These are phyloP conservation scores for Posidonia australis DNA, from an alignment of 106 monocot genomes.

Conservation along the genomic window DNA sequence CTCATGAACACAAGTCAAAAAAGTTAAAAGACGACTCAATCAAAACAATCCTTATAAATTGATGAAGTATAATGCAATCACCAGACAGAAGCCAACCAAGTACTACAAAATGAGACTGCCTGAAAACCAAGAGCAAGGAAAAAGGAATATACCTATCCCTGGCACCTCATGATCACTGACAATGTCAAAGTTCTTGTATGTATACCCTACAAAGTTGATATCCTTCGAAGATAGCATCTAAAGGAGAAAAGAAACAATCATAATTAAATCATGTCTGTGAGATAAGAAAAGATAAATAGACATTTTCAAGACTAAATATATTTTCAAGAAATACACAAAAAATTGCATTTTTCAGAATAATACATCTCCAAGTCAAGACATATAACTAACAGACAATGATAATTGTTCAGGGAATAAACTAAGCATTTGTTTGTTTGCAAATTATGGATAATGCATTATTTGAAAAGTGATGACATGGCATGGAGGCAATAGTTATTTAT, in stretches of 20 bases:
- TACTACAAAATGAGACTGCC: neutral
- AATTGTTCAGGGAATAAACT: neutral
- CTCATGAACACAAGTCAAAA: neutral
- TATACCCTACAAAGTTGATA: slow-evolving; percentile 67
- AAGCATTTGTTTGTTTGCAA: too few relatives aligned
- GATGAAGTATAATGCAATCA: too few relatives aligned
- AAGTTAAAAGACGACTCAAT: neutral
- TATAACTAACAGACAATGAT: neutral
- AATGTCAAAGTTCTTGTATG: slow-evolving; percentile 71
- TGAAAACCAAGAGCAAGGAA: neutral
- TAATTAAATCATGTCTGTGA: neutral
- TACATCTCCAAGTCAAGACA: neutral
- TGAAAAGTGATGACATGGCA: too few relatives aligned
- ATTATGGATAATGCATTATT: too few relatives aligned
- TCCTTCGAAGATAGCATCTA: slow-evolving; percentile 82
- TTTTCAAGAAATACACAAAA: too few relatives aligned
- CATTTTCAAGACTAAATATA: neutral
- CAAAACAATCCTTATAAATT: too few relatives aligned
- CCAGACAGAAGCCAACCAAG: too few relatives aligned
- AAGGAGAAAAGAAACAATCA: neutral
- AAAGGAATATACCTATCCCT: slow-evolving; percentile 36
- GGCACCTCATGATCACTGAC: slow-evolving; percentile 44
- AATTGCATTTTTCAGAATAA: too few relatives aligned
- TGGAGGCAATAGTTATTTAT: too few relatives aligned
- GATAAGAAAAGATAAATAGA: neutral